These are phyloP conservation scores for Mycena filopes DNA, from an alignment of 768 basidiomycete species.

Conservation along the genomic window DNA sequence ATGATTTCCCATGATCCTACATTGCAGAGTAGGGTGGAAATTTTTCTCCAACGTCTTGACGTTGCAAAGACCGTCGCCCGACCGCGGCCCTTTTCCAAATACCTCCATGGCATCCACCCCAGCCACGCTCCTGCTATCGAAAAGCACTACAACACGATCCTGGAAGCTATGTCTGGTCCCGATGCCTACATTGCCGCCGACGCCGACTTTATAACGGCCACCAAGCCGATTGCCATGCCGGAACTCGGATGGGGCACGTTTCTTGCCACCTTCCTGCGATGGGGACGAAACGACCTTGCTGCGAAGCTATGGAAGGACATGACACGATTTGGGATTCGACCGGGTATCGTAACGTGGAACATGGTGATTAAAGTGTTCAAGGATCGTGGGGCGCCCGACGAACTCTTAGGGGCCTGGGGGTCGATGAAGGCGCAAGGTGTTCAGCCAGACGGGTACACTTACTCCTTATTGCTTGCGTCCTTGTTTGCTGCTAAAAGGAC, in stretches of 20 bases:
- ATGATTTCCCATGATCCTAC: constrained; percentile 46
- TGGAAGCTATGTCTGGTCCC: constrained; percentile 60
- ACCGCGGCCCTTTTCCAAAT: constrained; percentile 59
- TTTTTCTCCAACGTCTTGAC: constrained; percentile 60
- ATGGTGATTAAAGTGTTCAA: constrained; percentile 74
- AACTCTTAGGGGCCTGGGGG: constrained; percentile 71
- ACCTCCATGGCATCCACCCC: constrained; percentile 58
- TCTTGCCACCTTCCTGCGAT: constrained; percentile 70
- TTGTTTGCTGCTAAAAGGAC: constrained; percentile 63
- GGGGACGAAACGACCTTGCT: constrained; percentile 65
- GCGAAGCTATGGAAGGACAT: constrained; percentile 78
- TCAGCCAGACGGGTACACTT: constrained; percentile 69
- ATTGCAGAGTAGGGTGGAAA: constrained; percentile 53
- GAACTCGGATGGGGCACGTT: constrained; percentile 73
- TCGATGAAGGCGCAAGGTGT: constrained; percentile 68
- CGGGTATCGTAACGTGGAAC: constrained; percentile 75
- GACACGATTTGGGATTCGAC: constrained; percentile 54
- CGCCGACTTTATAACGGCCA: constrained; percentile 46
- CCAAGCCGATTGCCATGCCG: constrained; percentile 61
- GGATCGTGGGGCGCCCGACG: constrained; percentile 57
- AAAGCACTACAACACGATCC: constrained; percentile 61
- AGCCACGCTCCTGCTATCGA: constrained; percentile 49
- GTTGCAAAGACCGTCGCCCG: constrained; percentile 62
- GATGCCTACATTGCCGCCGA: constrained; percentile 65
- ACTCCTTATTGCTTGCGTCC: constrained; percentile 75